phyloP scores from a whole-genome alignment of 1,284 basidiomycete species.

The Rhodotorula sp. region DNA sequence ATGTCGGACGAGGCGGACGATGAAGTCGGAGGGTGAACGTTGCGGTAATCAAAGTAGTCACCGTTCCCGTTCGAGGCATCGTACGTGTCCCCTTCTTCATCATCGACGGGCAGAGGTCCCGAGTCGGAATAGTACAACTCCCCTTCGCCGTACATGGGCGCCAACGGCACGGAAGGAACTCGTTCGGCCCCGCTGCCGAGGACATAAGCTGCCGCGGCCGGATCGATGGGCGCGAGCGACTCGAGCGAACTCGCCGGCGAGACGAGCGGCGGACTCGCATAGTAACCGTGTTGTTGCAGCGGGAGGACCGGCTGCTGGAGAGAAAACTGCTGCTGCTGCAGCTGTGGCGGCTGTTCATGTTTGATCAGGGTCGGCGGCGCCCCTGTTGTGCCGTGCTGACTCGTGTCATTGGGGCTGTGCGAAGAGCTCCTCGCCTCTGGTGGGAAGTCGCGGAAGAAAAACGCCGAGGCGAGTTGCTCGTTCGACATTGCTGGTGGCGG shows the following conservation, averaged over 20 bases:
- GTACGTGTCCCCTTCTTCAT: neutral
- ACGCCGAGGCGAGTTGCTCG: conserved; percentile 16
- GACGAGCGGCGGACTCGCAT: neutral
- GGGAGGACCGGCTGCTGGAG: neutral
- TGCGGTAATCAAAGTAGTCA: neutral
- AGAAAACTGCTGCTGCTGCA: neutral
- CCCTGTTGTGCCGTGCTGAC: neutral
- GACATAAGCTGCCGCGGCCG: conserved; percentile 2
- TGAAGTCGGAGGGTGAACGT: neutral
- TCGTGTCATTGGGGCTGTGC: neutral
- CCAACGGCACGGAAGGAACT: neutral
- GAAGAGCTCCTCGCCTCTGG: conserved; percentile 3
- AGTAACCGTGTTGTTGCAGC: neutral
- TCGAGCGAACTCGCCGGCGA: neutral
- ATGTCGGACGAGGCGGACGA: conserved; percentile 7
- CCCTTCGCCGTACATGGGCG: conserved; percentile 8
- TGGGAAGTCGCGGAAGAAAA: conserved; percentile 24
- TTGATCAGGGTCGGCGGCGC: neutral
- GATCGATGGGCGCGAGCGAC: conserved; percentile 1
- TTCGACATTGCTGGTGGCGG: neutral
- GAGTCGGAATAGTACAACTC: neutral
- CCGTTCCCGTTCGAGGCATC: neutral
- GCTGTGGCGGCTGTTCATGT: neutral
- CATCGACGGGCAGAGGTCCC: neutral
- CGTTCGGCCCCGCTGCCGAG: neutral